These are phyloP conservation scores for Bipolaris sorokiniana DNA, from an alignment of 2,329 filamentous ascomycete species.

Conservation along the genomic window DNA sequence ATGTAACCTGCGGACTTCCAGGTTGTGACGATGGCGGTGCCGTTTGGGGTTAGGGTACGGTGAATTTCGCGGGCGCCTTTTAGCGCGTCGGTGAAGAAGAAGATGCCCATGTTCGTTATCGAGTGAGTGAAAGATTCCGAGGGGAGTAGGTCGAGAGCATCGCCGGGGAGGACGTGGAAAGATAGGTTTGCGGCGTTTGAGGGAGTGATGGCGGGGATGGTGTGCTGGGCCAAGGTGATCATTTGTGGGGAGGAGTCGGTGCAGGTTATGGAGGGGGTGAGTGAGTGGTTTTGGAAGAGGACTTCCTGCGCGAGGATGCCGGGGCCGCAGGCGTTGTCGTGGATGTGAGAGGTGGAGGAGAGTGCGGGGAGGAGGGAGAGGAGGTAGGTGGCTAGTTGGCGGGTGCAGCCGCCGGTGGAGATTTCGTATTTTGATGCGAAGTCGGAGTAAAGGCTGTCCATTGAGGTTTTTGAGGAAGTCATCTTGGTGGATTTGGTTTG, in stretches of 20 bases:
- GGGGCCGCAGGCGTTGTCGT: slow-evolving; percentile 37
- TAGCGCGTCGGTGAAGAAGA: slow-evolving; percentile 42
- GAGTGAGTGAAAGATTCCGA: slow-evolving; percentile 46
- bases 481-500: background rate
- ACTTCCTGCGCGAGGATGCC: slow-evolving; percentile 31
- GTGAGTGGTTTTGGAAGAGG: slow-evolving; percentile 8
- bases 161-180: slow-evolving; percentile 10
- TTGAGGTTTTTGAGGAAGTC: background rate
- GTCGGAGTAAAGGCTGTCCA: background rate
- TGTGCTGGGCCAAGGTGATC: slow-evolving; percentile 14
- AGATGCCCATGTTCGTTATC: slow-evolving; percentile 50
- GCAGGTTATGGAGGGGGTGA: slow-evolving; percentile 12
- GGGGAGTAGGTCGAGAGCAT: slow-evolving; percentile 23
- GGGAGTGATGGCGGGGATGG: background rate
- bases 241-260: slow-evolving; percentile 17
- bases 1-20: slow-evolving; percentile 21
- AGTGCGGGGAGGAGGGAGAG: slow-evolving; percentile 20
- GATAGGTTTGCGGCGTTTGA: background rate
- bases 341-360: slow-evolving; percentile 19
- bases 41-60: slow-evolving; percentile 47
- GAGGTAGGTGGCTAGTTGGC: slow-evolving; percentile 22
- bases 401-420: slow-evolving; percentile 24
- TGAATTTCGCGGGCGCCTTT: slow-evolving; percentile 37
- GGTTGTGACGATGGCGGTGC: slow-evolving; percentile 41
- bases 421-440: slow-evolving; percentile 20